Conservation (phyloP, 2,329 filamentous ascomycete genomes). For the Herpotrichia juniperi region DNA sequence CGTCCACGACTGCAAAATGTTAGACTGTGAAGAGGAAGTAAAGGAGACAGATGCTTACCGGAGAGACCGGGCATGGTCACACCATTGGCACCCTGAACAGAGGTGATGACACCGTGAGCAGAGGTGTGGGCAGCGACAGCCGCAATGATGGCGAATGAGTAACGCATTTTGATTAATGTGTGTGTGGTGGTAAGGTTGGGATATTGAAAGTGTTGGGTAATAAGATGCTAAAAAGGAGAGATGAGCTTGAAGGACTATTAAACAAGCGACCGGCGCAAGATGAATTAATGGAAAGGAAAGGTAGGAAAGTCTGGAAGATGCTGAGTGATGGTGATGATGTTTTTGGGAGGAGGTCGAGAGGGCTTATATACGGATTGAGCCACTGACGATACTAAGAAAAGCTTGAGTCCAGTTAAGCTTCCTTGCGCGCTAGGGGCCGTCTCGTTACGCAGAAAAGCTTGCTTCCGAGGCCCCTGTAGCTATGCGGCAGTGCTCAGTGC, state of each 20-base stretch:
- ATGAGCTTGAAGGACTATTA: slow-evolving; percentile 26
- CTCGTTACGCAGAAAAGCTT: slow-evolving; percentile 10
- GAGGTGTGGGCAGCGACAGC: slow-evolving; percentile 56
- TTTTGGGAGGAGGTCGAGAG: slow-evolving; percentile 13
- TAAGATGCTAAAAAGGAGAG: slow-evolving; percentile 14
- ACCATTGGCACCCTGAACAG: slow-evolving; percentile 64
- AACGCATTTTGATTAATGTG: slow-evolving; percentile 53
- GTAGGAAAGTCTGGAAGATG: slow-evolving; percentile 35
- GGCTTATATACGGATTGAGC: slow-evolving; percentile 34
- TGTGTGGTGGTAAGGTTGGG: slow-evolving; percentile 18
- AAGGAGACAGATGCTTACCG: slow-evolving; percentile 37
- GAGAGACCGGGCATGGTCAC: slow-evolving; percentile 68
- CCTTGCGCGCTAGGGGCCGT: slow-evolving; percentile 9
- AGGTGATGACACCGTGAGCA: slow-evolving; percentile 65
- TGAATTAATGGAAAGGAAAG: slow-evolving; percentile 30
- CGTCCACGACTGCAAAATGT: slow-evolving; percentile 60
- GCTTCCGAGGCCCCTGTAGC: slow-evolving; percentile 9
- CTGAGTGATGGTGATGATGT: slow-evolving; percentile 35
- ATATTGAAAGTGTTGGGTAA: slow-evolving; percentile 12
- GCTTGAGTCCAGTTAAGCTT: slow-evolving; percentile 41
- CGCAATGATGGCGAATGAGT: slow-evolving; percentile 53
- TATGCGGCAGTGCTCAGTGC: slow-evolving; percentile 16
- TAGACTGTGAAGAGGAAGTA: slow-evolving; percentile 8
- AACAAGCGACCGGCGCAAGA: slow-evolving; percentile 46
- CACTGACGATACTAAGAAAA: slow-evolving; percentile 13